Conservation (phyloP, 1,139 yeast genomes). For the Hemisphaericaspora lyxosophila region DNA sequence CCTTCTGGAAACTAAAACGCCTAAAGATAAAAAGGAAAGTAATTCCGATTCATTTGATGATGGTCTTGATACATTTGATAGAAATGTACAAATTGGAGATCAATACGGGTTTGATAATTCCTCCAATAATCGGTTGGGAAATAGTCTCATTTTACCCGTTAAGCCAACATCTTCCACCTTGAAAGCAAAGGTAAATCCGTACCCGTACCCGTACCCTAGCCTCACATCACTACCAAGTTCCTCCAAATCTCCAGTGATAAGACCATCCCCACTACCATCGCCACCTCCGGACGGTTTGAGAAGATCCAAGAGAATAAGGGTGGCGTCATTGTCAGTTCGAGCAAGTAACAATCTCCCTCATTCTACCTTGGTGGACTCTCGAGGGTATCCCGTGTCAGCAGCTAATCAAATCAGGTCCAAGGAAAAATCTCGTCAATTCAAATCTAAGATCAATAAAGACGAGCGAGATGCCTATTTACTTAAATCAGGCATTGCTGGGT, state of each 20-base stretch:
- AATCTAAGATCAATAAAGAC: neutral
- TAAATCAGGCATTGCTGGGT: conserved; percentile 46
- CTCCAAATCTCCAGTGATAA: neutral
- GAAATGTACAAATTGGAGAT: conserved; percentile 3
- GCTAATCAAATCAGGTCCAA: neutral
- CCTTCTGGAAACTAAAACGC: conserved; percentile 22
- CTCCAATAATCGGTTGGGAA: neutral
- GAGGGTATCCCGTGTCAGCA: neutral
- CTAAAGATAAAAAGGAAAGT: neutral
- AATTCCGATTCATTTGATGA: conserved; percentile 6
- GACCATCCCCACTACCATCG: conserved; percentile 41
- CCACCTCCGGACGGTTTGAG: conserved; percentile 49
- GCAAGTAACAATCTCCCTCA: neutral
- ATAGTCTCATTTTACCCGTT: neutral
- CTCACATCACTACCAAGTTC: too few species aligned
- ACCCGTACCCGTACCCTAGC: too few species aligned
- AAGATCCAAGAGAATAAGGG: conserved; percentile 60
- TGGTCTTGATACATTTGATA: neutral
- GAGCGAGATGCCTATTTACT: conserved; percentile 1
- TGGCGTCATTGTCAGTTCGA: conserved; percentile 76
- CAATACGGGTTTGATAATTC: too few species aligned
- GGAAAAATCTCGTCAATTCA: neutral
- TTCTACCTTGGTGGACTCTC: neutral
- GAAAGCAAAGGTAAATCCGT: neutral
- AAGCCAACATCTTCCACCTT: conserved; percentile 7